Percentiles rank a stretch among this genome's conserved stretches.
These are phyloP conservation scores for Gigaspora rosea DNA, from an alignment of 192 early-diverging fungal genomes.

Conservation along the genomic window DNA sequence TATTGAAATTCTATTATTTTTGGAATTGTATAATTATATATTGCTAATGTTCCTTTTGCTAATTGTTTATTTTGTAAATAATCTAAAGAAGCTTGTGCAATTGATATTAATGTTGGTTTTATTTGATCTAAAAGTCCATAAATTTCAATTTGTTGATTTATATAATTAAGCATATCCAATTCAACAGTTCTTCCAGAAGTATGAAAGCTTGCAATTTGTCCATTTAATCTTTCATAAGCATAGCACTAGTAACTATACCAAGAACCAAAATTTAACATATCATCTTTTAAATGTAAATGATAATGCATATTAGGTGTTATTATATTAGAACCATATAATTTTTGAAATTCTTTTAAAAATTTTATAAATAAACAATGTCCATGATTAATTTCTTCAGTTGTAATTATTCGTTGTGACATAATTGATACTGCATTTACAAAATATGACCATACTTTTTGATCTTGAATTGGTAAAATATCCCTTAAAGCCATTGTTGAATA, in stretches of 20 bases:
- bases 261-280: background rate
- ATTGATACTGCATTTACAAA: background rate
- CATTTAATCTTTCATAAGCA: background rate
- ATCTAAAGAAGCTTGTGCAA: background rate
- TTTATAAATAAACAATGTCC: background rate
- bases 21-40: background rate
- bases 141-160: background rate
- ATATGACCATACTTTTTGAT: background rate
- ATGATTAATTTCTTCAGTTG: background rate
- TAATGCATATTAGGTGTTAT: background rate
- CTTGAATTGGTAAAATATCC: background rate
- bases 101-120: background rate
- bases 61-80: background rate
- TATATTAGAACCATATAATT: background rate
- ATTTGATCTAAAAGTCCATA: background rate
- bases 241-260: background rate
- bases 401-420: background rate
- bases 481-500: background rate
- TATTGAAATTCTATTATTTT: background rate
- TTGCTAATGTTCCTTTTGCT: background rate
- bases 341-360: background rate
- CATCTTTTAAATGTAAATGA: constrained; percentile 6
- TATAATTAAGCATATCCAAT: background rate
- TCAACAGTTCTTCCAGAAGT: background rate
- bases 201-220: background rate